Evolutionary conservation across 2,329 filamentous ascomycete species (phyloP).

Genomic region (Cadophora sp.): DNA sequence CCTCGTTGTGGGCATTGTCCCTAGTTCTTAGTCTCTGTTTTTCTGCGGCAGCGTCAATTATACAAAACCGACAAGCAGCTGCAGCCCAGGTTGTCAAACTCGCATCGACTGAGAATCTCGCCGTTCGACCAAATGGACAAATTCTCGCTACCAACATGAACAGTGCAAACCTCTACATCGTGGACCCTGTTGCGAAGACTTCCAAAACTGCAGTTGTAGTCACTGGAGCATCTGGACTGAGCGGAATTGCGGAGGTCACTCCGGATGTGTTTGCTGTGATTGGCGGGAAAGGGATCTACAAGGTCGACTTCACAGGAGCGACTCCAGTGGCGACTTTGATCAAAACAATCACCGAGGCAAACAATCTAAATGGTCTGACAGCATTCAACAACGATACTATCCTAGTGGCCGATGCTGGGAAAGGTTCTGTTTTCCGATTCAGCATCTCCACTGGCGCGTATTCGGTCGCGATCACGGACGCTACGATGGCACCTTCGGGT

Average conservation of each 20-base stretch:
- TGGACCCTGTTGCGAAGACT: constrained; percentile 24
- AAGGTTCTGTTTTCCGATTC: constrained; percentile 37
- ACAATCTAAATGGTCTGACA: constrained; percentile 21
- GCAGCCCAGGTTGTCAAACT: constrained; percentile 20
- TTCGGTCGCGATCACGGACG: constrained; percentile 18
- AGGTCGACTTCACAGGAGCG: constrained; percentile 29
- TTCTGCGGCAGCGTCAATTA: background rate
- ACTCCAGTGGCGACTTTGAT: constrained; percentile 12
- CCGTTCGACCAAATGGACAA: constrained; percentile 24
- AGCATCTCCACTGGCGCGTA: constrained; percentile 37
- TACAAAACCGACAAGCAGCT: constrained; percentile 17
- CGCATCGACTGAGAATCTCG: constrained; percentile 22
- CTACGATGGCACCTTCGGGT: constrained; percentile 18
- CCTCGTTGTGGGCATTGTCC: constrained; percentile 2
- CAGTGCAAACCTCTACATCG: constrained; percentile 22
- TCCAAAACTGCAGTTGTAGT: constrained; percentile 18
- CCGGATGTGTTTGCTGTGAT: constrained; percentile 43
- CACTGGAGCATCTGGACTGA: constrained; percentile 37
- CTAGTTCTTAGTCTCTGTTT: background rate
- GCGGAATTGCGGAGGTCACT: constrained; percentile 46
- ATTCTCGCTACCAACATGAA: constrained; percentile 24
- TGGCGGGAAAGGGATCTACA: constrained; percentile 27
- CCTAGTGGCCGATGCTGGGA: constrained; percentile 36
- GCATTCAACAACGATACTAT: constrained; percentile 24
- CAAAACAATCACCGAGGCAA: constrained; percentile 19